phyloP scores from a whole-genome alignment of 805 yeast species.

The Schwanniomyces occidentalis region DNA sequence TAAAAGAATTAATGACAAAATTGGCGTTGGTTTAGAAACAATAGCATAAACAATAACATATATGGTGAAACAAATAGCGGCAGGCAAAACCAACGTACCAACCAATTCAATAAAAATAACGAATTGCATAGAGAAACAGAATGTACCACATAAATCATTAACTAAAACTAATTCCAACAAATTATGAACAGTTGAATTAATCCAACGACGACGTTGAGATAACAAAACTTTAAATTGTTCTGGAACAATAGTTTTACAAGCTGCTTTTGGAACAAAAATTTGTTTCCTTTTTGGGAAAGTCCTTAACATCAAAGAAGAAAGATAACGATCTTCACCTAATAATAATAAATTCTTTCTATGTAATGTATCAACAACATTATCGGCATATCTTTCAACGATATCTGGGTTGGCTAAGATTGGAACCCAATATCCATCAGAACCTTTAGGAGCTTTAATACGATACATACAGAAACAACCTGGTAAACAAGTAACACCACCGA shows the following conservation, averaged over 20 bases:
- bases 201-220: constrained; percentile 96
- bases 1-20: constrained; percentile 71
- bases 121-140: constrained; percentile 94
- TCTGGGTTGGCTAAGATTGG: constrained; percentile 92
- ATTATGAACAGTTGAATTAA: constrained; percentile 91
- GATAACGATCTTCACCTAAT: constrained; percentile 87
- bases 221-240: constrained; percentile 72
- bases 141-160: constrained; percentile 88
- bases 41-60: constrained; percentile 76
- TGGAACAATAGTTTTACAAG: constrained; percentile 91
- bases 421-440: constrained; percentile 73
- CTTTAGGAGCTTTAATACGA: constrained; percentile 87
- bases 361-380: constrained; percentile 78
- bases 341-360: constrained; percentile 83
- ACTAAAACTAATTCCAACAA: constrained; percentile 84
- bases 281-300: constrained; percentile 90
- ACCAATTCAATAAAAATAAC: constrained; percentile 79
- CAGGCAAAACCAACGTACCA: constrained; percentile 87
- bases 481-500: constrained; percentile 91
- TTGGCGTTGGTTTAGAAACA: constrained; percentile 72
- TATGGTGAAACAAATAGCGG: constrained; percentile 79
- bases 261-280: constrained; percentile 85
- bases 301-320: constrained; percentile 80
- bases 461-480: constrained; percentile 96
- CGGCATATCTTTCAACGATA: constrained; percentile 87